Percentiles rank a stretch among this genome's conserved stretches.
These are phyloP conservation scores for Candida silvicultrix DNA, from an alignment of 805 yeast genomes.

Conservation along the genomic window DNA sequence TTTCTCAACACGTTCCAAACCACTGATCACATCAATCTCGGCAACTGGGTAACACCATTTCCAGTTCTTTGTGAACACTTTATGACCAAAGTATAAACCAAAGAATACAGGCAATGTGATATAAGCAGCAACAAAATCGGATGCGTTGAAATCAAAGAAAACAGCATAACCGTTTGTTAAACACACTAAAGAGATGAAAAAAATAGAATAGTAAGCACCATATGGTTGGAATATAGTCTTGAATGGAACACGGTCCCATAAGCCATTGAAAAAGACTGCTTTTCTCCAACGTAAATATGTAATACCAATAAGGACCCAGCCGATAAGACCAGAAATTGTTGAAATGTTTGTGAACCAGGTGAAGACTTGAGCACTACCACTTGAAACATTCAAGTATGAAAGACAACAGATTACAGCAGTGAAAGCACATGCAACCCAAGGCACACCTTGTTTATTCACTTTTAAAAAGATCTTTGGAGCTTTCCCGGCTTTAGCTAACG, in stretches of 20 bases:
- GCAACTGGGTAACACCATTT: slow-evolving; percentile 44
- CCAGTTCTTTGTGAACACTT: slow-evolving; percentile 38
- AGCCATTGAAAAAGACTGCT: slow-evolving; percentile 47
- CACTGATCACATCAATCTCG: slow-evolving; percentile 55
- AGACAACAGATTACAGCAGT: slow-evolving; percentile 42
- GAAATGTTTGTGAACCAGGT: slow-evolving; percentile 70
- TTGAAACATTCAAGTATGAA: slow-evolving; percentile 64
- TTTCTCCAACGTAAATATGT: slow-evolving; percentile 65
- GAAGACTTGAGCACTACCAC: slow-evolving; percentile 52
- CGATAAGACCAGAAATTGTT: slow-evolving; percentile 68
- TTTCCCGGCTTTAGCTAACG: slow-evolving; percentile 65
- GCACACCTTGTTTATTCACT: slow-evolving; percentile 68
- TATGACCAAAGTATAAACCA: slow-evolving; percentile 52
- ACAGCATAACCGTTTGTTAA: slow-evolving; percentile 71
- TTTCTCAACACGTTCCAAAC: slow-evolving; percentile 54
- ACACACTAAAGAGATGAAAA: slow-evolving; percentile 42
- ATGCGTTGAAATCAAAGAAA: slow-evolving; percentile 33
- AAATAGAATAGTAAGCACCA: slow-evolving; percentile 48
- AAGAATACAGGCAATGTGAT: slow-evolving; percentile 55
- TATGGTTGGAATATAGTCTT: slow-evolving; percentile 50
- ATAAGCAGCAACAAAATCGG: slow-evolving; percentile 68
- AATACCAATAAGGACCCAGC: slow-evolving; percentile 67
- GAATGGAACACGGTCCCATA: slow-evolving; percentile 53
- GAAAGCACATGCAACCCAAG: slow-evolving; percentile 42
- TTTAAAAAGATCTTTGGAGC: slow-evolving; percentile 64